These are phyloP conservation scores for Stemphylium beticola DNA, from an alignment of 2,329 filamentous ascomycete species.

Conservation along the genomic window DNA sequence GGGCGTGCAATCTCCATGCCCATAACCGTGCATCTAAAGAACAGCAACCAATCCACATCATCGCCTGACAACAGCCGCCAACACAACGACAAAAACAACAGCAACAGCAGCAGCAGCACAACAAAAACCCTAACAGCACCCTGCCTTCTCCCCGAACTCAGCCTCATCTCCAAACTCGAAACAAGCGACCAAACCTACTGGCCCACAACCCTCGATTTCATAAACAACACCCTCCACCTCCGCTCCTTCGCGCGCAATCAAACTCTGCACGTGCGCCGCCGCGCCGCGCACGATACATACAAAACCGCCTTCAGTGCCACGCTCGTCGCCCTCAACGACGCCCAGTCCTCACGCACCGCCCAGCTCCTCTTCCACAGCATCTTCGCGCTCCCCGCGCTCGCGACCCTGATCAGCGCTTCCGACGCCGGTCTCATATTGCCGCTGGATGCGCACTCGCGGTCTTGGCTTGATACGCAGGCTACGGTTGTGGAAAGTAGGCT, in stretches of 20 bases:
- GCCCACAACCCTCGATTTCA: conserved; percentile 80
- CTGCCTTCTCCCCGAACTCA: conserved; percentile 68
- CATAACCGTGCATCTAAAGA: conserved; percentile 68
- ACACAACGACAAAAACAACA: too few relatives aligned
- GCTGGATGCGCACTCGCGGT: conserved; percentile 51
- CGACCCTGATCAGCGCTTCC: conserved; percentile 55
- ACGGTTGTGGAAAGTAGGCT: conserved; percentile 76
- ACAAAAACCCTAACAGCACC: conserved; percentile 55
- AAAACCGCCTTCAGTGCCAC: conserved; percentile 74
- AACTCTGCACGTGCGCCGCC: conserved; percentile 74
- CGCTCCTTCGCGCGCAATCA: conserved; percentile 72
- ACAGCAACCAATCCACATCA: conserved; percentile 16
- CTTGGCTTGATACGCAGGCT: conserved; percentile 59
- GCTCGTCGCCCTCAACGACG: conserved; percentile 73
- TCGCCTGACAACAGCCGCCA: too few relatives aligned
- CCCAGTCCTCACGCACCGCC: conserved; percentile 47
- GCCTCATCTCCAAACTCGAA: conserved; percentile 66
- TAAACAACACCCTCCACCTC: conserved; percentile 65
- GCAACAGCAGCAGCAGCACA: conserved; percentile 5
- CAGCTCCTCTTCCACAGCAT: conserved; percentile 73
- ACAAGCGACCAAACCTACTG: conserved; percentile 74
- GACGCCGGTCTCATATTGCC: conserved; percentile 61
- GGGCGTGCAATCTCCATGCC: conserved; percentile 78
- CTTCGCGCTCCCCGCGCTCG: conserved; percentile 66
- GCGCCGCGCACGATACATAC: conserved; percentile 64